Conservation (phyloP, 2,329 filamentous ascomycete genomes). For the Aspergillus latus region DNA sequence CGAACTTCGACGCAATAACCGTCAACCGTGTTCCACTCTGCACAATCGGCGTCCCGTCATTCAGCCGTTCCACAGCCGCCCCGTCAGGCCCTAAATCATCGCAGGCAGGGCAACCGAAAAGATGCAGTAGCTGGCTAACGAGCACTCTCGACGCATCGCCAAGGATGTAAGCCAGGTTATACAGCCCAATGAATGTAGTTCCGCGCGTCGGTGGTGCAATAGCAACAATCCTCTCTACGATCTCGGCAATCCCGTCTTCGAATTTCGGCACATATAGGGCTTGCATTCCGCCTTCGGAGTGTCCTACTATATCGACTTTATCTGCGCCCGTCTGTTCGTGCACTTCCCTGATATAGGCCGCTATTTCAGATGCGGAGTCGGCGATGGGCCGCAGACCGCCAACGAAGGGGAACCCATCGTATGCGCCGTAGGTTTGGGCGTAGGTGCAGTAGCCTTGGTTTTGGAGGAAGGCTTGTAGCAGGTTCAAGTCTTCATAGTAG, state of each 20-base stretch:
- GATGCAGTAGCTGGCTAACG: constrained; percentile 27
- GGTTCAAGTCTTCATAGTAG: constrained; percentile 40
- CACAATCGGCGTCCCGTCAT: constrained; percentile 36
- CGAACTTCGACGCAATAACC: constrained; percentile 33
- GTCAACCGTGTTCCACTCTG: constrained; percentile 36
- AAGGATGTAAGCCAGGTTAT: constrained; percentile 30
- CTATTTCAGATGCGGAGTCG: constrained; percentile 43
- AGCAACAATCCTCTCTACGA: constrained; percentile 35
- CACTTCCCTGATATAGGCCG: constrained; percentile 41
- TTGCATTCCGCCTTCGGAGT: constrained; percentile 48
- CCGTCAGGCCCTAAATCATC: constrained; percentile 33
- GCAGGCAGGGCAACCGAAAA: constrained; percentile 36
- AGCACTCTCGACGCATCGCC: constrained; percentile 27
- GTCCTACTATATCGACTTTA: constrained; percentile 46
- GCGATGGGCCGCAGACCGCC: constrained; percentile 42
- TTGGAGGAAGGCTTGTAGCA: constrained; percentile 38
- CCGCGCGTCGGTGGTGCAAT: constrained; percentile 41
- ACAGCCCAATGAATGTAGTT: constrained; percentile 33
- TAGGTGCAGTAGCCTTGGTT: constrained; percentile 45
- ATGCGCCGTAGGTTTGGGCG: constrained; percentile 44
- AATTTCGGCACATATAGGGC: constrained; percentile 43
- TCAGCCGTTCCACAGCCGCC: constrained; percentile 30
- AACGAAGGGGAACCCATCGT: constrained; percentile 37
- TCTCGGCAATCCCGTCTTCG: constrained; percentile 27
- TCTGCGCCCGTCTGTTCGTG: constrained; percentile 34